A percentile compares a stretch with the other conserved stretches of the same genome.
These are phyloP conservation scores for Aspergillus olivimuriae DNA, from an alignment of 495 filamentous ascomycete species.

Conservation along the genomic window DNA sequence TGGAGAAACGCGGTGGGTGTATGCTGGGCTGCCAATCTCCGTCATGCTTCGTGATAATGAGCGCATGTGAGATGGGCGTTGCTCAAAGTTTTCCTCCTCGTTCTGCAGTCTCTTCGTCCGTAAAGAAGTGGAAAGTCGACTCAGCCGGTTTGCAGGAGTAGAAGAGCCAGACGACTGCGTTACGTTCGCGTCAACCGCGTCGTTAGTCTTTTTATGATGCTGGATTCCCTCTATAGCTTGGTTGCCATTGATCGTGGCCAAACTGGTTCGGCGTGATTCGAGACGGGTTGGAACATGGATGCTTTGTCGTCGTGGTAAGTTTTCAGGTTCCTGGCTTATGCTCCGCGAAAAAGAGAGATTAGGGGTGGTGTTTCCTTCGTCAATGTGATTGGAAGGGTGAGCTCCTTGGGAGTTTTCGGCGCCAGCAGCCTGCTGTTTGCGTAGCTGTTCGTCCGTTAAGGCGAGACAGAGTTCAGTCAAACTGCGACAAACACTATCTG, in stretches of 20 bases:
- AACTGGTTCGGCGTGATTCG: constrained; percentile 63
- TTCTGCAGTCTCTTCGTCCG: constrained; percentile 26
- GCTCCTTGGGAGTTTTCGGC: constrained; percentile 18
- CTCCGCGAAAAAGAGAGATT: constrained; percentile 29
- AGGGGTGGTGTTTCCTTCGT: constrained; percentile 27
- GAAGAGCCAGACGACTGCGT: constrained; percentile 24
- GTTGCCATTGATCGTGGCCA: constrained; percentile 40
- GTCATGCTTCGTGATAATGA: constrained; percentile 36
- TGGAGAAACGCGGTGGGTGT: constrained; percentile 22
- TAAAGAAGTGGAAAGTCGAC: constrained; percentile 33
- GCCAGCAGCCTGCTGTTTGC: constrained; percentile 22
- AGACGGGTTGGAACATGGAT: constrained; percentile 63
- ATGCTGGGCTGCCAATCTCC: constrained; percentile 26
- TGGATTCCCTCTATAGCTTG: constrained; percentile 5
- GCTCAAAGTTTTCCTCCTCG: constrained; percentile 28
- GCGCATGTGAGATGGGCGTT: constrained; percentile 19
- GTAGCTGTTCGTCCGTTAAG: constrained; percentile 50
- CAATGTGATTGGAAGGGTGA: constrained; percentile 22
- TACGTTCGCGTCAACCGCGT: constrained; percentile 18
- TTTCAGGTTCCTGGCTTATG: constrained; percentile 39
- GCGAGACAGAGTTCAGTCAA: constrained; percentile 89
- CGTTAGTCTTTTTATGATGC: constrained; percentile 2
- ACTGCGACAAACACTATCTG: constrained; percentile 86
- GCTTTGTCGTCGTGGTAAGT: constrained; percentile 30
- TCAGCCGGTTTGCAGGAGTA: constrained; percentile 28